phyloP scores from a whole-genome alignment of 192 early-diverging fungal genomes.

The Pilobolus umbonatus region DNA sequence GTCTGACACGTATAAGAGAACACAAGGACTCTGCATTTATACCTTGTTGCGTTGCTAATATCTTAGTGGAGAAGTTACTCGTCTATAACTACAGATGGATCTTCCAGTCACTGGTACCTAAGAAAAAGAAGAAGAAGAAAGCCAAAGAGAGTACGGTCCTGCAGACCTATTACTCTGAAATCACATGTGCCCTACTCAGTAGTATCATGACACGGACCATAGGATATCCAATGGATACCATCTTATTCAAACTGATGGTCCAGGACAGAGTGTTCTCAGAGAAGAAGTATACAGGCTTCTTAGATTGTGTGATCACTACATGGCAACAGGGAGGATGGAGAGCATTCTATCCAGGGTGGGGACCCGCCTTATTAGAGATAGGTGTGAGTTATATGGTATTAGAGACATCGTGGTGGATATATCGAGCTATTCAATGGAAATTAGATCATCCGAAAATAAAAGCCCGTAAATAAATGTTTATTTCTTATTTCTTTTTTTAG shows the following conservation, averaged over 20 bases:
- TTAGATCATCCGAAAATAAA: neutral
- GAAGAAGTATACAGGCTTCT: slow-evolving; percentile 36
- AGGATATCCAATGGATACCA: slow-evolving; percentile 44
- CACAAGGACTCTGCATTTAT: slow-evolving; percentile 26
- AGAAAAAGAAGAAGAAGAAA: neutral
- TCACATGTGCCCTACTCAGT: slow-evolving; percentile 43
- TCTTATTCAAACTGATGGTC: slow-evolving; percentile 40
- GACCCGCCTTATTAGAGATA: slow-evolving; percentile 36
- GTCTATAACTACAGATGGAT: slow-evolving; percentile 19
- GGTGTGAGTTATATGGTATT: slow-evolving; percentile 38
- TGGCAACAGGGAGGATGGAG: slow-evolving; percentile 27
- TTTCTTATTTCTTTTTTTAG: slow-evolving; percentile 35
- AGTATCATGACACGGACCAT: slow-evolving; percentile 40
- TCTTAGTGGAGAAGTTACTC: slow-evolving; percentile 19
- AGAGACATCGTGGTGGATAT: slow-evolving; percentile 36
- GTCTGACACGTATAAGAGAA: no score
- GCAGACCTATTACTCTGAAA: slow-evolving; percentile 46
- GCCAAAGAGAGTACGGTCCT: slow-evolving; percentile 20
- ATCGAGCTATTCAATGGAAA: slow-evolving; percentile 9
- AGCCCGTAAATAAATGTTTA: no score
- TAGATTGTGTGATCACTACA: slow-evolving; percentile 33
- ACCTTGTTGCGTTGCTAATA: slow-evolving; percentile 27
- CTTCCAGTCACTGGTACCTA: slow-evolving; percentile 1
- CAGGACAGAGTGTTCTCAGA: slow-evolving; percentile 40
- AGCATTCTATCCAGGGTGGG: slow-evolving; percentile 30